Percentiles rank a stretch among this genome's conserved stretches.
phyloP scores from a whole-genome alignment of 768 basidiomycete species.

The Terana coerulea region DNA sequence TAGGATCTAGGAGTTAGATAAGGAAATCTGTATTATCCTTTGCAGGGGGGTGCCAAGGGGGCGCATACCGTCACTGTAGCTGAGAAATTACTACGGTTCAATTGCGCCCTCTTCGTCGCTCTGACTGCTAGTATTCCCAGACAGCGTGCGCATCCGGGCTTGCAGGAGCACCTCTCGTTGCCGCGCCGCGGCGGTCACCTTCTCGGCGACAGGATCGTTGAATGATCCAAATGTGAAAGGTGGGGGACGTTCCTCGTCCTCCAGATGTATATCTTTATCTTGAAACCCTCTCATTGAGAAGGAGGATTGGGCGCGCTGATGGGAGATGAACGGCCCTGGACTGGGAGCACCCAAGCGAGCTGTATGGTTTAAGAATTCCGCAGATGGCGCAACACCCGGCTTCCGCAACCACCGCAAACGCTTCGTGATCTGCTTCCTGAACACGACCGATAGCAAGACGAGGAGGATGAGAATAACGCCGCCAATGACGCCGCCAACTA shows the following conservation, averaged over 20 bases:
- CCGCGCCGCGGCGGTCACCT: constrained; percentile 17
- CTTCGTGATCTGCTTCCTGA: constrained; percentile 20
- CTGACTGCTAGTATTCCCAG: too few species aligned
- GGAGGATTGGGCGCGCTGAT: neutral
- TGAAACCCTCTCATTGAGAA: neutral
- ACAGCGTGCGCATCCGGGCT: too few species aligned
- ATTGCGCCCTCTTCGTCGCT: too few species aligned
- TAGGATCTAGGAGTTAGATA: too few species aligned
- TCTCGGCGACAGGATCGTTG: constrained; percentile 23
- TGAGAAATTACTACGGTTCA: too few species aligned
- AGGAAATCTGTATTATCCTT: too few species aligned
- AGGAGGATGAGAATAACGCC: constrained; percentile 31
- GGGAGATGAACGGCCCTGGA: constrained; percentile 13
- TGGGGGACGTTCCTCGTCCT: constrained; percentile 17
- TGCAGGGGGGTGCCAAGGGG: too few species aligned
- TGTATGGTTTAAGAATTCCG: constrained; percentile 43
- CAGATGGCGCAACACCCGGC: constrained; percentile 48
- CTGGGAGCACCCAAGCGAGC: constrained; percentile 14
- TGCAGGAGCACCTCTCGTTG: neutral
- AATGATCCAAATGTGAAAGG: constrained; percentile 20
- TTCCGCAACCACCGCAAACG: constrained; percentile 35
- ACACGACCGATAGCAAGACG: constrained; percentile 34
- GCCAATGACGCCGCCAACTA: constrained; percentile 55
- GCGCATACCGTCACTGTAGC: too few species aligned
- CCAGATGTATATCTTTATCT: neutral